A percentile compares a stretch with the other conserved stretches of the same genome.
phyloP scores from a whole-genome alignment of 2,329 filamentous ascomycete genomes.

The Colletotrichum agaves region DNA sequence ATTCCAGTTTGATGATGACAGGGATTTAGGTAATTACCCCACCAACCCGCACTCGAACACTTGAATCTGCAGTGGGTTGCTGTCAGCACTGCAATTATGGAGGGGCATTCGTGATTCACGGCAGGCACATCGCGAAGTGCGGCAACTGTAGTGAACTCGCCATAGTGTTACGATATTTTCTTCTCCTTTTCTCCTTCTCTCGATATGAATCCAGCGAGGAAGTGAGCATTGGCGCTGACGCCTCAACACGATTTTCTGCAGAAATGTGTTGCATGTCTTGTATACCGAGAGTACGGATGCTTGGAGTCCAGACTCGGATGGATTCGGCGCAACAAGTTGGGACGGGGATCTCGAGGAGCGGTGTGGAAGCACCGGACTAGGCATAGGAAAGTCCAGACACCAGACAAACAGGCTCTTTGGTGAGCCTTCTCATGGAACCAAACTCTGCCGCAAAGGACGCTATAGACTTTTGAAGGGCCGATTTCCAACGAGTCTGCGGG shows the following conservation, averaged over 20 bases:
- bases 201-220: too few species aligned
- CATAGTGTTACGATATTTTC: too few species aligned
- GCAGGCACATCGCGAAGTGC: background rate
- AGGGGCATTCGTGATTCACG: slow-evolving; percentile 6
- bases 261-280: background rate
- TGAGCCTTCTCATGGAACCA: background rate
- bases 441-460: background rate
- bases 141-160: background rate
- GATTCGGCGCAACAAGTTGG: slow-evolving; percentile 30
- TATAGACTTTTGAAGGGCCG: background rate
- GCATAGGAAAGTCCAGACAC: background rate
- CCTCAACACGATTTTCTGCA: background rate
- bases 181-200: too few species aligned
- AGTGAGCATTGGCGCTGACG: background rate
- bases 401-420: background rate
- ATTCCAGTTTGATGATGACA: background rate
- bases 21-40: slow-evolving; percentile 23
- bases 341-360: slow-evolving; percentile 28
- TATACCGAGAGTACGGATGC: slow-evolving; percentile 5
- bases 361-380: slow-evolving; percentile 26
- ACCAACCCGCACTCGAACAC: slow-evolving; percentile 28
- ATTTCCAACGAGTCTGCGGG: background rate
- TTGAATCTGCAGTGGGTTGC: slow-evolving; percentile 33
- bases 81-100: slow-evolving; percentile 28
- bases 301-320: slow-evolving; percentile 18